Base-by-base conservation (phyloP, 805 yeast genomes). In the Cyberlindnera euphorbiiphila region DNA sequence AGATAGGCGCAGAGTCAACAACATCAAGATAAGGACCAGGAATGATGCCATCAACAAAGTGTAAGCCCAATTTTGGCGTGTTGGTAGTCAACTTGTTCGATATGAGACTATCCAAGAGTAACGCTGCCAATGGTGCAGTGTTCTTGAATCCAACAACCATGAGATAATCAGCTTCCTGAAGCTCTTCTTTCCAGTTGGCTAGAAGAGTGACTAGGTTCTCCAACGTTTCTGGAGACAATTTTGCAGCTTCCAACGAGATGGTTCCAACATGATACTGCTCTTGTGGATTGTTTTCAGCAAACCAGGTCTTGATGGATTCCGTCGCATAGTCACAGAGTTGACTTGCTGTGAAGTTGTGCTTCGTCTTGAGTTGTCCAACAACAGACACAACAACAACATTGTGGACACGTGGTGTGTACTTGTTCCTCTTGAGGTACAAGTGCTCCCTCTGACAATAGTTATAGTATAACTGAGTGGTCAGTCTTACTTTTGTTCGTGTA, bases 131-230 rank as follows among this genome's bases (percentile, higher is more conserved):
- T 2, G 77, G 78, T 28, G 72, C 68, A 1, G 80, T 74, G 45
- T 73, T 76, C 13, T 76, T 74, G 41, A 70, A 73, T 0, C 80
- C 68, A 1, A 69, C 69, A 23, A 76, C 58, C 34, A 72, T 68
- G 4, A 77, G 61, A 23, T 66, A 64, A 43, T 74, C 75, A 2
- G 76, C 72, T 12, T 63, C 66, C 31, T 66, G 63, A 29, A 76
- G 63, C 26, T 67, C 64, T 11, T 65, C 57, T 31, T 65, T 54
- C 81, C 81, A 76, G 46, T 71, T 71, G 16, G 54, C 57, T 30
- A 77, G 51, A 13, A 76, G 59, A 60, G 42, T 66, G 46, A 34
- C 69, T 64, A 54, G 64, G 62, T 61, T 74, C 60, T 59, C 71
- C 60, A 48, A 63, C 45, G 61, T 66, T 2, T 51, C 29, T 5